Evolutionary conservation across 2,329 filamentous ascomycete genomes (phyloP).

Genomic region (Calonectria pseudoturangicola): DNA sequence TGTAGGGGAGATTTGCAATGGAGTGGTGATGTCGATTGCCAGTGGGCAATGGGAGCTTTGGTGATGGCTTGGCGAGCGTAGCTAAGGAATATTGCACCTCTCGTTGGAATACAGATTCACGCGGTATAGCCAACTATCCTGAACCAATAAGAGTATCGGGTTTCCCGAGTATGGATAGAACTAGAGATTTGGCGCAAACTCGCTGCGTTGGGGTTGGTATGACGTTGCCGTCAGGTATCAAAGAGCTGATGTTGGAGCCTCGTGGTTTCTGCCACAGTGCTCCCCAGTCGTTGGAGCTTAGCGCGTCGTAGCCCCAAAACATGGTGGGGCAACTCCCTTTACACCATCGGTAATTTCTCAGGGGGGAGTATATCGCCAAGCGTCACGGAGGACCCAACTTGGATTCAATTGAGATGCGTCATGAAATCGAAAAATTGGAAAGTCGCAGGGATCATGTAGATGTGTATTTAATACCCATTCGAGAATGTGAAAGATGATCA

Average conservation of each 20-base stretch:
- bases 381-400: neutral
- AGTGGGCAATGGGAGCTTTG: neutral
- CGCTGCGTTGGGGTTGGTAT: conserved; percentile 20
- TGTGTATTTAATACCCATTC: neutral
- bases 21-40: neutral
- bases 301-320: neutral
- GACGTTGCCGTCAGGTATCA: conserved; percentile 11
- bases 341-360: conserved; percentile 2
- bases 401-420: neutral
- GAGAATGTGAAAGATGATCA: neutral
- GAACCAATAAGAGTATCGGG: no score
- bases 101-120: neutral
- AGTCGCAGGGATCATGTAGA: neutral
- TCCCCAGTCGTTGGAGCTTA: conserved; percentile 30
- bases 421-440: neutral
- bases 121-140: neutral
- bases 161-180: neutral
- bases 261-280: conserved; percentile 38
- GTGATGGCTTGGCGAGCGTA: neutral
- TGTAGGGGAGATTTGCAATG: neutral
- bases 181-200: neutral
- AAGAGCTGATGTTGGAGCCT: conserved; percentile 25
- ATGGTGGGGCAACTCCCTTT: conserved; percentile 25
- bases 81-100: conserved; percentile 3
- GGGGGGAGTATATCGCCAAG: conserved; percentile 5